Conservation (phyloP, 2,329 filamentous ascomycete genomes). For the Chaetothyriales sp. region DNA sequence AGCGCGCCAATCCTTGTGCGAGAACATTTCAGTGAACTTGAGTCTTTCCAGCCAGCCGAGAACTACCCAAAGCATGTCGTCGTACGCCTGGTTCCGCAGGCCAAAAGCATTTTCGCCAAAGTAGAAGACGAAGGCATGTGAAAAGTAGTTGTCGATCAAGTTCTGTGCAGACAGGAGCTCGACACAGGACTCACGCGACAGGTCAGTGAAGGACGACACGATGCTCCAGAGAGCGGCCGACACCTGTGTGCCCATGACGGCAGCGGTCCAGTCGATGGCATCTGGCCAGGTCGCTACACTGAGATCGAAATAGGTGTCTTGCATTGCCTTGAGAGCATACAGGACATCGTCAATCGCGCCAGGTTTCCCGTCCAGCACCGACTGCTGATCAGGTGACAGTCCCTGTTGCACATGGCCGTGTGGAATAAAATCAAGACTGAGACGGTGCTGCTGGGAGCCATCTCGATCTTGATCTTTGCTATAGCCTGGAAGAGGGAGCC, state of each 20-base stretch:
- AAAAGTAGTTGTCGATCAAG: slow-evolving; percentile 68
- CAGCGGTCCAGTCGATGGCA: slow-evolving; percentile 86
- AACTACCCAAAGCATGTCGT: slow-evolving; percentile 93
- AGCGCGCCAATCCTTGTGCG: slow-evolving; percentile 41
- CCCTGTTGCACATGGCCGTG: neutral
- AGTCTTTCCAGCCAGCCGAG: slow-evolving; percentile 76
- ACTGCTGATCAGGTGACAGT: neutral
- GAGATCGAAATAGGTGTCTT: slow-evolving; percentile 59
- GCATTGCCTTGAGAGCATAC: slow-evolving; percentile 55
- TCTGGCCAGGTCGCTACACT: slow-evolving; percentile 71
- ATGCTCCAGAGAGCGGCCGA: slow-evolving; percentile 59
- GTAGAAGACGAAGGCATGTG: slow-evolving; percentile 61
- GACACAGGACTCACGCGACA: slow-evolving; percentile 18
- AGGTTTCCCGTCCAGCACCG: neutral
- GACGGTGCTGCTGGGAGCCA: neutral
- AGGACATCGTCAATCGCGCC: neutral
- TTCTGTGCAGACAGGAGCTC: slow-evolving; percentile 49
- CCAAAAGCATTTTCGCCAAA: slow-evolving; percentile 70
- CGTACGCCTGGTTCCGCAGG: slow-evolving; percentile 65
- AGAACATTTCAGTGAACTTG: slow-evolving; percentile 60
- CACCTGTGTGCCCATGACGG: slow-evolving; percentile 66
- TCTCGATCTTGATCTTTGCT: neutral
- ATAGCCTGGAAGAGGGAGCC: neutral
- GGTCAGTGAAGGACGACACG: slow-evolving; percentile 37
- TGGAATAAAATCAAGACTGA: neutral